Evolutionary conservation across 805 yeast species (phyloP).

Genomic region (Yarrowia sp.): DNA sequence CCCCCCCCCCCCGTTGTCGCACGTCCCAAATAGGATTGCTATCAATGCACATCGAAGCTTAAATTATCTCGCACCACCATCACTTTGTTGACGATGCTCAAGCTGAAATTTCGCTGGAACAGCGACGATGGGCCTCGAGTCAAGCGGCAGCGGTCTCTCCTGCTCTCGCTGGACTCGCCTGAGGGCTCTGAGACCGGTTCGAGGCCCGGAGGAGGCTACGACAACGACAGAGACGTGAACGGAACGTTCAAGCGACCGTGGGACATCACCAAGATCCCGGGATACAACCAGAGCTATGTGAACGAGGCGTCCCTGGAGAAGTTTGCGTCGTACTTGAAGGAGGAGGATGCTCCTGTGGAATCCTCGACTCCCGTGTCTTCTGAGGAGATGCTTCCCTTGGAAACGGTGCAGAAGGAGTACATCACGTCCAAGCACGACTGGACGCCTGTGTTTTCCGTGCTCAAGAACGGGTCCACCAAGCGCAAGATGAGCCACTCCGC

Average conservation of each 20-base stretch:
- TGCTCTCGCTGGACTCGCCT: neutral
- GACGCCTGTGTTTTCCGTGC: slow-evolving; percentile 12
- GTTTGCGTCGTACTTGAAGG: neutral
- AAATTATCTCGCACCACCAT: neutral
- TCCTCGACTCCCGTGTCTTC: neutral
- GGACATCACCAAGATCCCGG: slow-evolving; percentile 24
- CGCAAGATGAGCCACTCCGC: neutral
- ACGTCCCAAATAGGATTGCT: slow-evolving; percentile 21
- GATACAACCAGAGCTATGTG: slow-evolving; percentile 6
- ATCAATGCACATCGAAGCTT: slow-evolving; percentile 11
- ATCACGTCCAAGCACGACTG: slow-evolving; percentile 18
- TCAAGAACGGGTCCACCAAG: neutral
- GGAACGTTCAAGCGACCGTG: slow-evolving; percentile 23
- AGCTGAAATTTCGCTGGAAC: slow-evolving; percentile 13
- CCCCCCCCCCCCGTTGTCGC: neutral
- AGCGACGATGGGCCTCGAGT: slow-evolving; percentile 2
- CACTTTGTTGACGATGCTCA: neutral
- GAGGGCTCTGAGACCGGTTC: neutral
- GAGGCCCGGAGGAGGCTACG: slow-evolving; percentile 15
- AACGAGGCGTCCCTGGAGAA: slow-evolving; percentile 5
- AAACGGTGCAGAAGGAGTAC: slow-evolving; percentile 1
- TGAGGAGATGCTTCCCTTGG: neutral
- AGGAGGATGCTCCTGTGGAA: slow-evolving; percentile 4
- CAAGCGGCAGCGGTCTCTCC: slow-evolving; percentile 3
- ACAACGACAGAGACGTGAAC: slow-evolving; percentile 2